Evolutionary conservation across 2,329 filamentous ascomycete genomes (phyloP).

Genomic region (Triangularia setosa): DNA sequence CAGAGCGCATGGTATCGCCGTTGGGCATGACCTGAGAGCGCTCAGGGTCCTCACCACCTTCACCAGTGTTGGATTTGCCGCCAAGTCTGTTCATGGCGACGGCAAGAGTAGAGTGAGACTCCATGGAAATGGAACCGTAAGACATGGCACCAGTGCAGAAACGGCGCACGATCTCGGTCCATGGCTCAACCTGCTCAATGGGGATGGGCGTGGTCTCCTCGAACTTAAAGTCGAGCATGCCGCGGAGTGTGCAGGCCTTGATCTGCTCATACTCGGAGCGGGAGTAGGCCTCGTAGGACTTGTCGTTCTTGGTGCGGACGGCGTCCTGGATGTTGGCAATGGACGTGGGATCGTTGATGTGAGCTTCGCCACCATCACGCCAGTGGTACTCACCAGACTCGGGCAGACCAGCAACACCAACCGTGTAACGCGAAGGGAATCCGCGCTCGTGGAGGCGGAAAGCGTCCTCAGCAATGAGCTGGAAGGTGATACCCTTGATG

Average conservation of each 20-base stretch:
- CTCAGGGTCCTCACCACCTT: slow-evolving; percentile 94
- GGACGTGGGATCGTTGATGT: slow-evolving; percentile 90
- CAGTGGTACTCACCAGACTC: slow-evolving; percentile 98
- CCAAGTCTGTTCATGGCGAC: slow-evolving; percentile 96
- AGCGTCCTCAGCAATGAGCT: slow-evolving; percentile 87
- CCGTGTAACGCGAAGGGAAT: slow-evolving; percentile 75
- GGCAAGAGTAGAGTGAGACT: slow-evolving; percentile 91
- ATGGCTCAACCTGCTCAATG: slow-evolving; percentile 95
- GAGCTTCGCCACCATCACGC: slow-evolving; percentile 92
- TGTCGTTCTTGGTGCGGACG: slow-evolving; percentile 95
- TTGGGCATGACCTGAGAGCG: slow-evolving; percentile 82
- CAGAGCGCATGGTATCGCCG: slow-evolving; percentile 93
- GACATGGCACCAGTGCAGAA: slow-evolving; percentile 99
- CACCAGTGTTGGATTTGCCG: slow-evolving; percentile 95
- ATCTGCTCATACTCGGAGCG: slow-evolving; percentile 91
- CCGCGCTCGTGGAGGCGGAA: slow-evolving; percentile 94
- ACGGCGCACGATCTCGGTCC: slow-evolving; percentile 94
- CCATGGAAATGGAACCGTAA: slow-evolving; percentile 97
- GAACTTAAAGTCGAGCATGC: slow-evolving; percentile 93
- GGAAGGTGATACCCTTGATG: slow-evolving; percentile 91
- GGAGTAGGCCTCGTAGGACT: slow-evolving; percentile 96
- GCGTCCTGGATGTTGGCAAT: slow-evolving; percentile 98
- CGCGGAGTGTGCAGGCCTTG: slow-evolving; percentile 91
- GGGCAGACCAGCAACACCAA: slow-evolving; percentile 72
- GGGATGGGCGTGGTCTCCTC: slow-evolving; percentile 80